phyloP scores from a whole-genome alignment of 2,329 filamentous ascomycete genomes.

The Bisporella sp. region DNA sequence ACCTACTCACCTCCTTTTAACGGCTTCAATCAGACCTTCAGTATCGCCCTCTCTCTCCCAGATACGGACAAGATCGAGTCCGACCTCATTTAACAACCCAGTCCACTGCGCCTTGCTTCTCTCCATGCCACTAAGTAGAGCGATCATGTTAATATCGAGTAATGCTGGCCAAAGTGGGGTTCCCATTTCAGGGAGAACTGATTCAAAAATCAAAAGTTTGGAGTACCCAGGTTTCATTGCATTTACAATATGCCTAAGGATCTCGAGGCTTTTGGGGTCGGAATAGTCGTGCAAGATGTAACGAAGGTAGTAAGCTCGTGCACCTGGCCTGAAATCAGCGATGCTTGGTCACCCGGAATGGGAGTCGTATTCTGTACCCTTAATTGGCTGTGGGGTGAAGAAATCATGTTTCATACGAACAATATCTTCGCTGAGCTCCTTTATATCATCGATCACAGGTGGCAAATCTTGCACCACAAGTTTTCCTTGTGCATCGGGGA shows the following conservation, averaged over 20 bases:
- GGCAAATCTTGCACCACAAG: slow-evolving; percentile 18
- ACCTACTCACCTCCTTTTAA: neutral
- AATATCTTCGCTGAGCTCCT: neutral
- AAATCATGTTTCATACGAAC: slow-evolving; percentile 25
- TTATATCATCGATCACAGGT: slow-evolving; percentile 8
- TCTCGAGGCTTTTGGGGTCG: slow-evolving; percentile 21
- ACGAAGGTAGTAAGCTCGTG: slow-evolving; percentile 27
- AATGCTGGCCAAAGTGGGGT: slow-evolving; percentile 15
- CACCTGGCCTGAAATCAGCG: slow-evolving; percentile 13
- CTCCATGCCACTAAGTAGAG: slow-evolving; percentile 27
- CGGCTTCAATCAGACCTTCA: slow-evolving; percentile 9
- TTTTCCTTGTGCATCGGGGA: slow-evolving; percentile 5
- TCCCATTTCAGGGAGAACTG: slow-evolving; percentile 9
- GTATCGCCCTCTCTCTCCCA: slow-evolving; percentile 4
- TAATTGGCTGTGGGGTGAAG: slow-evolving; percentile 28
- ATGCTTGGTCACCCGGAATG: neutral
- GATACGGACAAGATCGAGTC: slow-evolving; percentile 13
- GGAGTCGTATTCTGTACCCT: neutral
- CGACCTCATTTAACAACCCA: slow-evolving; percentile 8
- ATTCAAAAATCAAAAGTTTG: slow-evolving; percentile 14
- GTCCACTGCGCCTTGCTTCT: slow-evolving; percentile 31
- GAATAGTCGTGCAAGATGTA: slow-evolving; percentile 30
- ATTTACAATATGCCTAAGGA: slow-evolving; percentile 22
- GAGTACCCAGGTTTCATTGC: slow-evolving; percentile 21
- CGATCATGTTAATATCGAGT: slow-evolving; percentile 33